Evolutionary conservation across 2,329 filamentous ascomycete genomes (phyloP), one percentile per base, ranked within the genome.

Genomic region (Aureobasidium sp.): DNA sequence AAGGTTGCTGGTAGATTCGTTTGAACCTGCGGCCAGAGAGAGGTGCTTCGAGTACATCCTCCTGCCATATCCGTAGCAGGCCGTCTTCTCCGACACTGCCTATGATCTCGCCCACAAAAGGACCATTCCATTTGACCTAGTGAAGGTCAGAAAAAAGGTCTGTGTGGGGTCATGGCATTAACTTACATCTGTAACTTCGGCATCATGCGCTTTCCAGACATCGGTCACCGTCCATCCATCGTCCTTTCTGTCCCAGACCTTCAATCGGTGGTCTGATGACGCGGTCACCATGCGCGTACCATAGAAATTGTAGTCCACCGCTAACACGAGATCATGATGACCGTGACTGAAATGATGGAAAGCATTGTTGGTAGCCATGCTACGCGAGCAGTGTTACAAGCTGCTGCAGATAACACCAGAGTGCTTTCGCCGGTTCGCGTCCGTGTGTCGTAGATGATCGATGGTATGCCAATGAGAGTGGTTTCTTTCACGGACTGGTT

Each of bases 51-150:
- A 87, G 88, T 17, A 89, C 86, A 75, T 97, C 91, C 77, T 97
- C 93, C 64, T 89, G 87, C 93, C 93, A 97, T 66, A 97, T 82
- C 72, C 91, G 90, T 79, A 95, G 91, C 73, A 87, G 87, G 70
- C 93, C 90, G 70, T 97, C 93, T 70, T 93, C 89, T 65, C 90
- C 91, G 64, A 97, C 88, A 60, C 89, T 96, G 62, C 88, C 92
- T 68, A 97, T 80, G 69, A 96, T 84, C 71, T 94, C 91, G 67
- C 94, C 94, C 64, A 94, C 87, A 65, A 90, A 93, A 0, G 91
- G 89, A 0, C 91, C 90, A 62, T 96, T 89, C 92, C 93, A 97
- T 80, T 94, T 90, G 61, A 96, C 86, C 90, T 93, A 70, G 5
- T 53, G 20, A 49, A 8, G 8, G 31, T 62, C 49, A 53, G 25